Percentiles rank a stretch among this genome's conserved stretches.
phyloP scores from a whole-genome alignment of 78 protist species.

The Dictyostelium discoideum region DNA sequence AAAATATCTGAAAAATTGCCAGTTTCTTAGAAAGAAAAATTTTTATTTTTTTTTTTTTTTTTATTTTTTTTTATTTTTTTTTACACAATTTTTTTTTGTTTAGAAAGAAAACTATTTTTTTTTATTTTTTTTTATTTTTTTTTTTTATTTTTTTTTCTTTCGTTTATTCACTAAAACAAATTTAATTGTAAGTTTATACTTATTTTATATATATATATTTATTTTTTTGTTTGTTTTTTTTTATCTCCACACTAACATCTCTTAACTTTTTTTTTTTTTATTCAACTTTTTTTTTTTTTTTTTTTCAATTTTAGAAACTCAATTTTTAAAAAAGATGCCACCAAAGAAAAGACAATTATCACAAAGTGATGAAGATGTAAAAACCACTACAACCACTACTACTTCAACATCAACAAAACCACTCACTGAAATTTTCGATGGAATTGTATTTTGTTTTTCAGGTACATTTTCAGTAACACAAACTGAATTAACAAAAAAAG shows the following conservation, averaged over 20 bases:
- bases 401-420: not conserved
- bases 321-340: slow-evolving; percentile 3
- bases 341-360: slow-evolving; percentile 27
- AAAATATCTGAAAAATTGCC: too few relatives aligned
- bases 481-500: not conserved
- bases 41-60: too few relatives aligned
- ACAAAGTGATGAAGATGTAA: not conserved
- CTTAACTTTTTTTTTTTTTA: not conserved
- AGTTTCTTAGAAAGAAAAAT: too few relatives aligned
- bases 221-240: too few relatives aligned
- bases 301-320: not conserved
- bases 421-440: slow-evolving; percentile 16
- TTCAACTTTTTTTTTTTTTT: too few relatives aligned
- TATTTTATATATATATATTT: too few relatives aligned
- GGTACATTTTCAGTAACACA: slow-evolving; percentile 60
- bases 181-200: not conserved
- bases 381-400: not conserved
- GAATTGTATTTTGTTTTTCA: not conserved
- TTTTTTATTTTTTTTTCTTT: too few relatives aligned
- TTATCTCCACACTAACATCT: not conserved
- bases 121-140: too few relatives aligned
- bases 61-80: too few relatives aligned
- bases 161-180: not conserved
- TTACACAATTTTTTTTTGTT: too few relatives aligned
- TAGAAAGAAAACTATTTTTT: too few relatives aligned